Percentiles rank a stretch among this genome's conserved stretches.
phyloP scores from a whole-genome alignment of 305 asterid genomes.

The Rubia balearica region DNA sequence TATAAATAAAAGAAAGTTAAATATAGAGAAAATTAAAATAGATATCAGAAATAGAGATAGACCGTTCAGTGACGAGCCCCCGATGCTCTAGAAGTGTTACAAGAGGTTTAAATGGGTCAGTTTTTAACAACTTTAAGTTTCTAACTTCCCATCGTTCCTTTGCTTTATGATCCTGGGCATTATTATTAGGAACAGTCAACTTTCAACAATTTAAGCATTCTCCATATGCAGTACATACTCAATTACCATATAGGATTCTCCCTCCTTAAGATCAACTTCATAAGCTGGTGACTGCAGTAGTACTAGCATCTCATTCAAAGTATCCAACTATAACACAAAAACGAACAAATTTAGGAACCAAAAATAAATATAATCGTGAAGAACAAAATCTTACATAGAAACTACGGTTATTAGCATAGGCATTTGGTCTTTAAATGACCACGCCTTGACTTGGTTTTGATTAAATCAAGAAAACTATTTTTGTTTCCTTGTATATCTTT shows the following conservation, averaged over 20 bases:
- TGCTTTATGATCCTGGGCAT: conserved; percentile 33
- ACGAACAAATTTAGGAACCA: conserved; percentile 13
- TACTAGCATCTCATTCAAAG: conserved; percentile 62
- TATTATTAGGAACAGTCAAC: conserved; percentile 16
- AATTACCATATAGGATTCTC: conserved; percentile 32
- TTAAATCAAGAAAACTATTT: background rate
- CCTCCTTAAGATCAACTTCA: conserved; percentile 22
- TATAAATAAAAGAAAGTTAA: background rate
- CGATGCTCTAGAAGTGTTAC: conserved; percentile 39
- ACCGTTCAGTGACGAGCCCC: conserved; percentile 74
- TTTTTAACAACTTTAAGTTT: conserved; percentile 27
- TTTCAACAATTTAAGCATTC: conserved; percentile 5
- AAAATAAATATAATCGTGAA: background rate
- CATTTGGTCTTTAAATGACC: background rate
- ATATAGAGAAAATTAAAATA: conserved; percentile 15
- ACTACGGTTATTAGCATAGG: background rate
- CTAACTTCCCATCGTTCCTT: conserved; percentile 25
- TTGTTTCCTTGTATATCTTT: background rate
- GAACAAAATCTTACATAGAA: conserved; percentile 2
- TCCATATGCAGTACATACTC: conserved; percentile 6
- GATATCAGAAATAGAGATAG: background rate
- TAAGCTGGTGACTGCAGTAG: conserved; percentile 37
- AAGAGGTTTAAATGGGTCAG: conserved; percentile 70
- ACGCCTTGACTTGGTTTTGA: background rate
- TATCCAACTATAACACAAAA: conserved; percentile 63